Conservation (phyloP, 441 rosid genomes). For the Eruca vesicaria region DNA sequence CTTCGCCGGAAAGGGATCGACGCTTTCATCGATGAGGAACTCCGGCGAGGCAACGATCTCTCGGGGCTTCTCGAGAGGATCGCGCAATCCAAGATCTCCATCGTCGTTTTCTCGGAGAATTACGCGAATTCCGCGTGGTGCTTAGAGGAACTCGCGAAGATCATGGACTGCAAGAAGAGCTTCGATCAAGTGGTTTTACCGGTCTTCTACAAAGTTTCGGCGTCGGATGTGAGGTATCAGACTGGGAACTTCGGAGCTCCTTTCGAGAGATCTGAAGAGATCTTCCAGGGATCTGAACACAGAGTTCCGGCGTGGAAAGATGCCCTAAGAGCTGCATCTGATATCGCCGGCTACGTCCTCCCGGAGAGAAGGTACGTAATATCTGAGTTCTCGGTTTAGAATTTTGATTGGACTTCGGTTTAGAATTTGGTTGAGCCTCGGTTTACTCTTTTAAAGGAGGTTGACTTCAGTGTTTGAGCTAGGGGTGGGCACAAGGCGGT, state of each 20-base stretch:
- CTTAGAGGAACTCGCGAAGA: conserved; percentile 27
- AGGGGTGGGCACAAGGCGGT: too few relatives aligned
- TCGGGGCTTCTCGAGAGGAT: conserved; percentile 10
- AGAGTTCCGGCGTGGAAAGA: conserved; percentile 19
- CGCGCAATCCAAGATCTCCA: conserved; percentile 23
- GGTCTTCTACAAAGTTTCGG: conserved; percentile 29
- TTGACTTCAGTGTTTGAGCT: too few relatives aligned
- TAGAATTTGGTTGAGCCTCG: neutral
- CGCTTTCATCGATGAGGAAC: conserved; percentile 24
- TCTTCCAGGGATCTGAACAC: conserved; percentile 8
- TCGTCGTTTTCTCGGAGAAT: conserved; percentile 24
- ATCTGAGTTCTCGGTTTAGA: neutral
- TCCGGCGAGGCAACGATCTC: conserved; percentile 17
- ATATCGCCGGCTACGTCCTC: conserved; percentile 20
- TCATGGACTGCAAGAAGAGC: neutral
- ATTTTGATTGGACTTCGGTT: neutral
- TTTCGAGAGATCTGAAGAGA: neutral
- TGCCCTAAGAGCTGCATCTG: conserved; percentile 17
- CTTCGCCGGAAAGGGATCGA: conserved; percentile 33
- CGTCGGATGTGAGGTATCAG: conserved; percentile 16
- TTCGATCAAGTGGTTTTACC: conserved; percentile 18
- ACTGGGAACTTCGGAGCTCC: conserved; percentile 13
- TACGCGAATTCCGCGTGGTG: conserved; percentile 32
- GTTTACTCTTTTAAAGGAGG: neutral
- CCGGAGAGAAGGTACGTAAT: conserved; percentile 30